These are phyloP conservation scores for Talaromyces nanjingensis DNA, from an alignment of 495 filamentous ascomycete genomes.

Conservation along the genomic window DNA sequence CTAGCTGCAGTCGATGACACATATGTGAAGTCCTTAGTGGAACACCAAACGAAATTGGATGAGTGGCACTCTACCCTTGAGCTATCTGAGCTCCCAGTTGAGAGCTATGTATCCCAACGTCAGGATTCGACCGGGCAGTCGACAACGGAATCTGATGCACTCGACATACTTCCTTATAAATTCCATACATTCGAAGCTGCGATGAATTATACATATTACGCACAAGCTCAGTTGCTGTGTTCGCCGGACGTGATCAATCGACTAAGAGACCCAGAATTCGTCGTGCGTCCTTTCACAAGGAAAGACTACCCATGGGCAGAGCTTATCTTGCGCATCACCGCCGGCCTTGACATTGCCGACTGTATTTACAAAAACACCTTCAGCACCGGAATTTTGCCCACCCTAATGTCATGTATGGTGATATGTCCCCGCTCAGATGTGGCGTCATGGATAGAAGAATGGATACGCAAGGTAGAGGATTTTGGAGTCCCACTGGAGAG, in stretches of 20 bases:
- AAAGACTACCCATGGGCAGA: constrained; percentile 6
- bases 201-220: constrained; percentile 7
- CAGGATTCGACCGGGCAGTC: neutral
- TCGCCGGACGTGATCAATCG: constrained; percentile 1
- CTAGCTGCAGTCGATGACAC: neutral
- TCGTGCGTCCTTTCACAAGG: neutral
- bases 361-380: constrained; percentile 6
- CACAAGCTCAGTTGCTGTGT: constrained; percentile 1
- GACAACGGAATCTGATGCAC: neutral
- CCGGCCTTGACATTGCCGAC: neutral
- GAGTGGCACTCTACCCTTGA: constrained; percentile 6
- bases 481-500: constrained; percentile 4
- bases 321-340: constrained; percentile 4
- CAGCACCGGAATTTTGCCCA: constrained; percentile 1
- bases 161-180: constrained; percentile 6
- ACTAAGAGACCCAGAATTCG: neutral
- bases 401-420: neutral
- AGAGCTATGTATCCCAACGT: constrained; percentile 4
- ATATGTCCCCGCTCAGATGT: constrained; percentile 1
- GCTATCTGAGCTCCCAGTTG: constrained; percentile 5
- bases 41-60: neutral
- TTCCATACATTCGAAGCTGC: constrained; percentile 3
- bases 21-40: neutral
- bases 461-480: constrained; percentile 6
- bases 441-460: constrained; percentile 1